phyloP scores from a whole-genome alignment of 2,329 filamentous ascomycete species.

The Sporothrix dimorphospora region DNA sequence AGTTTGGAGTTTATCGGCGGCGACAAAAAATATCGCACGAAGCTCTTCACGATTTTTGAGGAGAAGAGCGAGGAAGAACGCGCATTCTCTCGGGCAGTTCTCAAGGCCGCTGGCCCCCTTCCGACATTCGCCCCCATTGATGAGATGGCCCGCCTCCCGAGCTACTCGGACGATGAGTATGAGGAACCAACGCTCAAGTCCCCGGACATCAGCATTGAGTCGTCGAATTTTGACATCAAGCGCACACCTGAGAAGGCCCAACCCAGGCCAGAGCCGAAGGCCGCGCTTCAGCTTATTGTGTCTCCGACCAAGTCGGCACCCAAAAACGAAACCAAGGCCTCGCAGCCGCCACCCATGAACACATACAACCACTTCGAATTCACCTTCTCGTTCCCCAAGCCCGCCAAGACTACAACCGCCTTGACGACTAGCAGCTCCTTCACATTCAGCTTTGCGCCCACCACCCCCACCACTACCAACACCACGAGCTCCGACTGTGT shows the following conservation, averaged over 20 bases:
- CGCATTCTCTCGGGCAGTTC: background rate
- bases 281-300: background rate
- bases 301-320: background rate
- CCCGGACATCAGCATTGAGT: background rate
- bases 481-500: background rate
- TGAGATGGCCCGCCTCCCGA: background rate
- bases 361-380: too few species aligned
- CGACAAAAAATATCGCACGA: background rate
- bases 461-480: background rate
- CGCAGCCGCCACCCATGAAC: too few species aligned
- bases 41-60: background rate
- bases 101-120: background rate
- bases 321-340: background rate
- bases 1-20: background rate
- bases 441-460: background rate
- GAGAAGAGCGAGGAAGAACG: background rate
- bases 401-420: background rate
- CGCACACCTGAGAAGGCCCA: background rate
- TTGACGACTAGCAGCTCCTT: background rate
- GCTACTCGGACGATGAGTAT: conserved; percentile 4
- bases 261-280: background rate
- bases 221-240: conserved; percentile 7
- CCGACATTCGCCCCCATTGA: conserved; percentile 7
- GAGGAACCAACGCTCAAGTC: background rate
- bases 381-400: background rate